These are phyloP conservation scores for Boletellus ananiceps DNA, from an alignment of 768 basidiomycete genomes.

Conservation along the genomic window DNA sequence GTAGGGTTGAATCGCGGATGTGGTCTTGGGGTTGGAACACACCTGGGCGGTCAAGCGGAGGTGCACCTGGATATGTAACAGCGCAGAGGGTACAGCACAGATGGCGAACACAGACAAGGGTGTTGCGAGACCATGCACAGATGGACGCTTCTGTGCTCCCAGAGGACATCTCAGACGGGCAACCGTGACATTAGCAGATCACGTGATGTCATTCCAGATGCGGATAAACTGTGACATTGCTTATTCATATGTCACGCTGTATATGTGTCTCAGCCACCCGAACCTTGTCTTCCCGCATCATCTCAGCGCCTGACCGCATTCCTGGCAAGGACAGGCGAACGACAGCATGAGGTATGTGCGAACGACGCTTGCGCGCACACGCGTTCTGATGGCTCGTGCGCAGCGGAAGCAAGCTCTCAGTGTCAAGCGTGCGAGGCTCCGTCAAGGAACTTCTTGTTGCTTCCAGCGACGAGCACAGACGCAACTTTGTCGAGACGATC, in stretches of 20 bases:
- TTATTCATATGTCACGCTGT: constrained; percentile 32
- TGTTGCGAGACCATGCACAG: constrained; percentile 10
- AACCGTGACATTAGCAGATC: constrained; percentile 17
- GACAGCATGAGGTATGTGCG: constrained; percentile 30
- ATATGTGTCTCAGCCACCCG: constrained; percentile 29
- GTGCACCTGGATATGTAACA: not conserved
- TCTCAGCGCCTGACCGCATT: constrained; percentile 13
- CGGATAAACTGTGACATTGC: constrained; percentile 10
- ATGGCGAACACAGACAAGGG: not conserved
- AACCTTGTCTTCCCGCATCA: constrained; percentile 27
- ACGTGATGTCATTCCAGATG: constrained; percentile 4
- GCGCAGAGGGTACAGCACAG: not conserved
- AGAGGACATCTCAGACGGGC: constrained; percentile 14
- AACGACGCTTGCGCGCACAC: not conserved
- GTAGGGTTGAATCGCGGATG: constrained; percentile 7
- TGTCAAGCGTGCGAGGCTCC: constrained; percentile 99
- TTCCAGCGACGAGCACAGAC: constrained; percentile 82
- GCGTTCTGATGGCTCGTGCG: not conserved
- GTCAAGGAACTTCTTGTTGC: constrained; percentile 86
- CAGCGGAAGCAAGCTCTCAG: constrained; percentile 80
- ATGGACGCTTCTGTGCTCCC: constrained; percentile 1
- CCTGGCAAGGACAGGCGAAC: constrained; percentile 14
- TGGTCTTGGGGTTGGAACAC: not conserved
- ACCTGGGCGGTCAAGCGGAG: not conserved
- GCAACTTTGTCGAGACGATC: constrained; percentile 94